Percentiles rank a stretch among this genome's conserved stretches.
These are phyloP conservation scores for Edaphochlamys debaryana DNA, from an alignment of 139 green algal genomes.

Conservation along the genomic window DNA sequence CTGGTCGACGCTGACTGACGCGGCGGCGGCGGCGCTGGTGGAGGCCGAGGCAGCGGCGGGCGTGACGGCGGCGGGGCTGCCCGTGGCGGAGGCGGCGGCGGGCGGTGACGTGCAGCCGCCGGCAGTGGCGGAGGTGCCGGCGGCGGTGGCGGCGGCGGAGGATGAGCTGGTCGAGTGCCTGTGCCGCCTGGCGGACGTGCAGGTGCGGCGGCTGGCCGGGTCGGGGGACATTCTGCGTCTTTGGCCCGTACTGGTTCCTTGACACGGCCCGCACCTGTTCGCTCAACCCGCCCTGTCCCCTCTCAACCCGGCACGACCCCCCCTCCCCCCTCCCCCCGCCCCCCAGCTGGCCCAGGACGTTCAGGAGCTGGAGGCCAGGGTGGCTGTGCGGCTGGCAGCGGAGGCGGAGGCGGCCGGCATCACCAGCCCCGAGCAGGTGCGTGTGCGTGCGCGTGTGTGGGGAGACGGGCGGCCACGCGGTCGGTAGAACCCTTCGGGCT, in stretches of 20 bases:
- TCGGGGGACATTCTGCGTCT: too few species aligned
- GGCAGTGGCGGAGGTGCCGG: conserved; percentile 40
- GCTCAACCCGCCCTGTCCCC: too few species aligned
- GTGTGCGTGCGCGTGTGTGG: too few species aligned
- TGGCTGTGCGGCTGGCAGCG: conserved; percentile 24
- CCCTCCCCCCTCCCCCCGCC: background rate
- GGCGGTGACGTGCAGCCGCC: background rate
- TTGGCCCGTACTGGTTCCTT: too few species aligned
- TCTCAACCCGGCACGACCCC: too few species aligned
- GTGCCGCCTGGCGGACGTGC: conserved; percentile 68
- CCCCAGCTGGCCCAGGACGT: conserved; percentile 39
- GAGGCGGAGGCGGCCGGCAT: background rate
- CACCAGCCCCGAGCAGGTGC: background rate
- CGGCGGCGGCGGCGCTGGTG: conserved; percentile 12
- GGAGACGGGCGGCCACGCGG: too few species aligned
- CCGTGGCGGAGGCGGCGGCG: background rate
- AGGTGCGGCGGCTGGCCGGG: conserved; percentile 32
- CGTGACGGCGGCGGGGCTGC: background rate
- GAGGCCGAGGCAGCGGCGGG: conserved; percentile 7
- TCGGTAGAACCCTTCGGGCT: too few species aligned
- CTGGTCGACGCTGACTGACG: conserved; percentile 38
- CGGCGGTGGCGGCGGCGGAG: conserved; percentile 4
- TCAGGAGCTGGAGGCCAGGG: conserved; percentile 31
- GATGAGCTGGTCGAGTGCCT: conserved; percentile 55
- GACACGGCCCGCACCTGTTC: too few species aligned